Evolutionary conservation across 495 filamentous ascomycete genomes (phyloP).

Genomic region (Delitschia confertaspora): DNA sequence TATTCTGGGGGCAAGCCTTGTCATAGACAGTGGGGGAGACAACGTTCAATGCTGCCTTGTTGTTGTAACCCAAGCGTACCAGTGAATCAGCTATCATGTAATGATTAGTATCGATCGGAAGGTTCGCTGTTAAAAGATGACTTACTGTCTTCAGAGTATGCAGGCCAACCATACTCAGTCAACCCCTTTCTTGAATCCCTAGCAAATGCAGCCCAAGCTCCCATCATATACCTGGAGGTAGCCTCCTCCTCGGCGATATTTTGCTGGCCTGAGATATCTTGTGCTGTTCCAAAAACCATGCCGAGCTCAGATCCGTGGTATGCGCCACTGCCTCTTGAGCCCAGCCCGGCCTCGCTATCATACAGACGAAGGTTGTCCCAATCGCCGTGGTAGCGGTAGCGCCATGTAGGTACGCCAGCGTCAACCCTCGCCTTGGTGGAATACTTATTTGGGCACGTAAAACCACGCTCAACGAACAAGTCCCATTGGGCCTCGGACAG

Average conservation of each 20-base stretch:
- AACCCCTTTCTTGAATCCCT: conserved; percentile 10
- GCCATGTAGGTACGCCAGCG: conserved; percentile 1
- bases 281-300: conserved; percentile 20
- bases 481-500: conserved; percentile 12
- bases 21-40: conserved; percentile 16
- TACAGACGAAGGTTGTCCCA: conserved; percentile 20
- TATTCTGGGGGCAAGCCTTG: conserved; percentile 9
- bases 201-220: conserved; percentile 20
- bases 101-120: not conserved
- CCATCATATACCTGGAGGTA: conserved; percentile 16
- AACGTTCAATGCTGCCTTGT: conserved; percentile 5
- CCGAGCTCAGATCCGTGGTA: conserved; percentile 18
- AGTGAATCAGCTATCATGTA: conserved; percentile 2
- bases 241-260: conserved; percentile 11
- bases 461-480: conserved; percentile 8
- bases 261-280: conserved; percentile 10
- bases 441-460: conserved; percentile 10
- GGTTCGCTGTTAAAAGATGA: not conserved
- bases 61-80: conserved; percentile 11
- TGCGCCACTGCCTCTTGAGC: conserved; percentile 12
- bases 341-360: conserved; percentile 4
- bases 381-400: conserved; percentile 16
- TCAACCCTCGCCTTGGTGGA: conserved; percentile 3
- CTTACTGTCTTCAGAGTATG: conserved; percentile 5
- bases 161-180: conserved; percentile 17